Base-by-base conservation (phyloP, 2,329 filamentous ascomycete genomes). In the Sporothrix euskadiensis region DNA sequence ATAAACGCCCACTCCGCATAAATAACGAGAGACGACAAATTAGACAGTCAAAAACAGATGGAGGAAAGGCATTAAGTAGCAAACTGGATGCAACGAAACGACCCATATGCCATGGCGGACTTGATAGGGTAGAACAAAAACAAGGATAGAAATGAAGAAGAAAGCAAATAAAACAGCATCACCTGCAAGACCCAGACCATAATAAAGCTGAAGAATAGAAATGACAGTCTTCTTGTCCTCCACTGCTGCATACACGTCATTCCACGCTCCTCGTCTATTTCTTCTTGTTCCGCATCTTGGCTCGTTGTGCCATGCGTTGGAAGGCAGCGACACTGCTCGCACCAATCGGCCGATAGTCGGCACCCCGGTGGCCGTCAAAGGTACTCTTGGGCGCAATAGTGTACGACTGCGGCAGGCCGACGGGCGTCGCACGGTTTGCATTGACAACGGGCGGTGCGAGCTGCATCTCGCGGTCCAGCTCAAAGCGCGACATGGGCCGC, bases 281-380 rank as follows among this genome's bases (percentile, higher is more conserved):
- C 74, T 76, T 77, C 75, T 76, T 77, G 74, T 75, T 75, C 73
- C 75, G 73, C 74, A 75, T 72, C 73, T 90, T 90, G 75, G 85
- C 85, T 81, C 88, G 90, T 78, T 88, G 85, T 10, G 88, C 89
- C 85, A 91, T 90, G 82, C 85, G 89, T 75, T 88, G 85, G 82
- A 91, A 91, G 0, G 89, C 89, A 76, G 90, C 89, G 80, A 88
- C 84, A 74, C 89, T 89, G 75, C 85, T 85, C n/a, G 88, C 85
- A 70, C 89, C 89, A 75, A 91, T 87, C 12, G 89, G 89, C 57
- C 88, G 84, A 76, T 87, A 87, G 76, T 88, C 87, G 6, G 84
- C 81, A 4, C 82, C 83, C 56, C 83, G 82, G 39, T 81, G 81
- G 49, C 71, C 84, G 76, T 89, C 87, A 77, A 89, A 90, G 0